Percentiles rank a stretch among this genome's conserved stretches.
Conservation (phyloP, 176 grass and related monocot genomes). For the Ampelocalamus luodianensis region DNA sequence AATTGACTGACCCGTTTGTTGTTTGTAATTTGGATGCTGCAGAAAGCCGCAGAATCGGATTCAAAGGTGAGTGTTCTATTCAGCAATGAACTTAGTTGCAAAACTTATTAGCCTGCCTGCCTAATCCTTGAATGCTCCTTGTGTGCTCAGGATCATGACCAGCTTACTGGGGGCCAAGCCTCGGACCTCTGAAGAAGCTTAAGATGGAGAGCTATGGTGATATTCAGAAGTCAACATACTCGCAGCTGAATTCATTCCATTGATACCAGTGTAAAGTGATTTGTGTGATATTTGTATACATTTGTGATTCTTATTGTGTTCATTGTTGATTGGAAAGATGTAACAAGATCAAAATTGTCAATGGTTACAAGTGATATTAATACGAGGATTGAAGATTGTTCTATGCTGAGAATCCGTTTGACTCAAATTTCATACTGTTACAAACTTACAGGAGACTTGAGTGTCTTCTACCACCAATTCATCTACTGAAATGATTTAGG, state of each 20-base stretch:
- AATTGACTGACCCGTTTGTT: constrained; percentile 52
- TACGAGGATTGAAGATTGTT: neutral
- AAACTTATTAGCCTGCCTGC: neutral
- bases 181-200: constrained; percentile 25
- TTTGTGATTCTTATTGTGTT: neutral
- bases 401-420: neutral
- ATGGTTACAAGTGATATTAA: neutral
- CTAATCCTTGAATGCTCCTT: neutral
- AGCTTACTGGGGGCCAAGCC: neutral
- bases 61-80: constrained; percentile 48
- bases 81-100: neutral
- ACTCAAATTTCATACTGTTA: neutral
- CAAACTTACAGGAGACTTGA: no score
- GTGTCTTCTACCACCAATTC: no score
- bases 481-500: no score
- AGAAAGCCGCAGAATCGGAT: constrained; percentile 52
- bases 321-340: neutral
- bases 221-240: constrained; percentile 23
- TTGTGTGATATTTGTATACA: constrained; percentile 8
- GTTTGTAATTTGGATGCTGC: constrained; percentile 18
- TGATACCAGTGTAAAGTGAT: neutral
- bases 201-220: neutral
- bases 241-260: constrained; percentile 7
- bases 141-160: neutral
- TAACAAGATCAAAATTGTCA: neutral